Evolutionary conservation across 2,329 filamentous ascomycete species (phyloP), one percentile per base, ranked within the genome.

Genomic region (Cryphonectria carpinicola): DNA sequence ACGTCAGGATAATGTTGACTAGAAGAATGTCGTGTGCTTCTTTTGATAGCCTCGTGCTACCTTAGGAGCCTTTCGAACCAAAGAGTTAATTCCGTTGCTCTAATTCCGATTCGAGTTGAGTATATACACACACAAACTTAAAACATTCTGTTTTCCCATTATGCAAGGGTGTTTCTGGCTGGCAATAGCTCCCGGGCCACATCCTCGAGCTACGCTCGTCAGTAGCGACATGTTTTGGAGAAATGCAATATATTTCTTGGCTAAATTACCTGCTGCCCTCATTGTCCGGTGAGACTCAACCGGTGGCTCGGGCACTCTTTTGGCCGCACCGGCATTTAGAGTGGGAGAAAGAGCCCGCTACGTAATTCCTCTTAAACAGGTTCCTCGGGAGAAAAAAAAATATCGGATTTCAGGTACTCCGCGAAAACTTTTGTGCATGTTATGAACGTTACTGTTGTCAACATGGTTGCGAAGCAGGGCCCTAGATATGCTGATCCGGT

Each of bases 401-500:
- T 4, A 14, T 13, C 49, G 25, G 10, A 54, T 11, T 25, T 5
- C 11, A 54, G n/a, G 8, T 2, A 49, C 25, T 17, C 52, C 7
- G 25, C 7, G 2, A 19, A 2, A 56, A 60, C n/a, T 66, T 58
- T 19, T 39, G 32, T 39, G 8, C 13, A 39, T 13, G 10, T 41
- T 61, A 35, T n/a, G 22, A n/a, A 49, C 19, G 41, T 37, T 52
- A 52, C 54, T 46, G 49, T 49, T 13, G 8, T 32, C 52, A 72
- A 13, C 25, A 72, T 72, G 70, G 54, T 46, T 43, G 54, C 64
- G 46, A 60, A 64, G 28, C 60, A 65, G 46, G 64, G 35, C 8
- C 49, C 70, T 0, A 65, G 70, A 65, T 85, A 84, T 71, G 73
- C 75, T 35, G 79, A 84, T 68, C 74, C 79, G 10, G 76, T 81